Conservation (phyloP, 331 rosid genomes). For the Saraca asoca region DNA sequence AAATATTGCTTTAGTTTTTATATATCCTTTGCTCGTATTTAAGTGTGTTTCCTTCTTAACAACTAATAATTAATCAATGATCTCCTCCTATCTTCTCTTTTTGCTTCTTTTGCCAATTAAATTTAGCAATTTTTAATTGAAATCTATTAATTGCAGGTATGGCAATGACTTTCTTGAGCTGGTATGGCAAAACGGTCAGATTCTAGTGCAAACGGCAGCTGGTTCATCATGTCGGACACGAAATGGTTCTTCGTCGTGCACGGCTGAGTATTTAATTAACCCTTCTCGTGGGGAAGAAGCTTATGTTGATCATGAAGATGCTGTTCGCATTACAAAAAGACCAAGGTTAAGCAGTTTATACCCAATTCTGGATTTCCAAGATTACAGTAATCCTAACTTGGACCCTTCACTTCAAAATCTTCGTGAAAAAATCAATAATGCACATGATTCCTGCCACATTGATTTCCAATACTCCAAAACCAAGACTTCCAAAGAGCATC, state of each 20-base stretch:
- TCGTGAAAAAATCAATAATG: conserved; percentile 4
- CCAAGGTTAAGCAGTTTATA: conserved; percentile 27
- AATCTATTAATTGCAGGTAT: conserved; percentile 30
- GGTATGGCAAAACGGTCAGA: conserved; percentile 47
- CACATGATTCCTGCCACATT: conserved; percentile 5
- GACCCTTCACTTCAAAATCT: conserved; percentile 22
- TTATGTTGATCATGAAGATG: neutral
- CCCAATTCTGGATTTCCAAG: conserved; percentile 19
- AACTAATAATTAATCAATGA: neutral
- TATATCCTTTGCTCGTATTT: conserved; percentile 1
- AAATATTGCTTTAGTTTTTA: neutral
- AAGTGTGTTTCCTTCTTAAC: neutral
- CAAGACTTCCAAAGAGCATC: conserved; percentile 14
- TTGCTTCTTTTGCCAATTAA: neutral
- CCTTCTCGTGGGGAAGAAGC: conserved; percentile 21
- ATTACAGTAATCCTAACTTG: conserved; percentile 10
- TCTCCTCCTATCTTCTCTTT: neutral
- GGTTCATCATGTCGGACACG: conserved; percentile 21
- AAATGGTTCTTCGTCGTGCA: conserved; percentile 6
- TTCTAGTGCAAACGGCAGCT: conserved; percentile 26
- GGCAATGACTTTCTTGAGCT: conserved; percentile 40
- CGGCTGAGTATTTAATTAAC: conserved; percentile 9
- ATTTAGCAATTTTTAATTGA: neutral
- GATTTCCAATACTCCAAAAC: conserved; percentile 16
- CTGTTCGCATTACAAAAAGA: conserved; percentile 10